Evolutionary conservation across 176 grass and related monocot species (phyloP), one percentile per base, ranked within the genome.

Genomic region (Carex myosuroides): DNA sequence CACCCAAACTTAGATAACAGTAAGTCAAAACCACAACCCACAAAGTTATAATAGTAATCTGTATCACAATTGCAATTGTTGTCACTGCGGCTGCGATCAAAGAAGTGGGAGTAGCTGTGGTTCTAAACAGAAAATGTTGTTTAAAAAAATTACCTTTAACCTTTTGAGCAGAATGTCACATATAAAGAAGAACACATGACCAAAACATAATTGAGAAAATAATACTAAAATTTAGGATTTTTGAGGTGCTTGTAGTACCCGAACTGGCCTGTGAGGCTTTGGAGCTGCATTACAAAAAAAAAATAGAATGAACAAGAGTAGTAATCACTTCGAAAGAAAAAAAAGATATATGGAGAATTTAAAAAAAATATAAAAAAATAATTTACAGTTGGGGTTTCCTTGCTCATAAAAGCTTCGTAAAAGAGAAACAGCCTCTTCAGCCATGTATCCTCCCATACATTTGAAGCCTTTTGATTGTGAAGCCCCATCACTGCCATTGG

Each of bases 351-450:
- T 2, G 13, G 4, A 82, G 63, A 82, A 21, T 67, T 67, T 50
- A 52, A 82, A 65, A 37, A 66, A 61, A 82, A 16, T n/a, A 44
- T 17, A 81, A 64, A 79, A 48, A 48, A 82, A 69, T 14, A 24
- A 81, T 59, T 64, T 33, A 94, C 96, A 91, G 62, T 98, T 98
- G n/a, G 96, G 91, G 70, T 98, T 98, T 85, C 93, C 93, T 90
- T 95, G 93, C 70, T 98, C 91, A 83, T 98, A 98, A 88, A 95
- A 98, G 86, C 62, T 86, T 58, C 88, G 81, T 62, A 98, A 93
- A 81, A 98, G 86, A 86, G 86, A 85, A n/a, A 95, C 82, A 32
- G 96, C 96, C 29, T 95, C 89, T 62, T 95, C 89, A n/a, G 96
- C 74, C 96, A 98, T 88, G 64, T 90, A 83, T 54, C 89, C 93